A percentile compares a stretch with the other conserved stretches of the same genome.
Conservation (phyloP, 805 yeast genomes). For the Debaryomyces castellii region DNA sequence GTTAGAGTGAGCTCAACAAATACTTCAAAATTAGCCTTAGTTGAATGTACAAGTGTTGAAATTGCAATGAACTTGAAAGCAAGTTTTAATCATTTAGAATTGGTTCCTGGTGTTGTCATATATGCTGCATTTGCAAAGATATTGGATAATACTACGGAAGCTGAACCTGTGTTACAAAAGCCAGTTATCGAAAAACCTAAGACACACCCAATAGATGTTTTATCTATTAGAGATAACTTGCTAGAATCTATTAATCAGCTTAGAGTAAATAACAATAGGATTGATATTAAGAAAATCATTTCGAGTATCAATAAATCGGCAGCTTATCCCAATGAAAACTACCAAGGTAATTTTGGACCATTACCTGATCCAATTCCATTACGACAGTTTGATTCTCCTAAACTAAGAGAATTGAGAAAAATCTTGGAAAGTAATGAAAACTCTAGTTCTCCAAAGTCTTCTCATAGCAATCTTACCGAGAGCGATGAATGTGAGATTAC, state of each 20-base stretch:
- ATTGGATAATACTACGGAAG: constrained; percentile 22
- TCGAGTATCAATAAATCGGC: constrained; percentile 43
- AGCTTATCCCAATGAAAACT: constrained; percentile 42
- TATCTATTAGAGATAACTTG: constrained; percentile 20
- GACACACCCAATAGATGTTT: constrained; percentile 21
- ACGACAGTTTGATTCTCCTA: constrained; percentile 84
- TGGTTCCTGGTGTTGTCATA: constrained; percentile 75
- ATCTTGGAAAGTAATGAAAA: constrained; percentile 35
- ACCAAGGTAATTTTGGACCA: constrained; percentile 63
- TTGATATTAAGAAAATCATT: constrained; percentile 39
- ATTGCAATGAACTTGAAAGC: constrained; percentile 79
- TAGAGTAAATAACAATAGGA: constrained; percentile 11
- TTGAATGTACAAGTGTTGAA: constrained; percentile 71
- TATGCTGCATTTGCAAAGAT: constrained; percentile 84
- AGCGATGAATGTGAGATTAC: constrained; percentile 8
- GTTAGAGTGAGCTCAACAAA: constrained; percentile 19
- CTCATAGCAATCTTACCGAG: neutral
- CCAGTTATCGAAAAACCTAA: constrained; percentile 8
- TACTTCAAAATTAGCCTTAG: constrained; percentile 39
- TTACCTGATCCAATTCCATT: constrained; percentile 69
- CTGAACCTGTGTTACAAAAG: constrained; percentile 1
- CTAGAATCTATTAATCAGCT: constrained; percentile 16
- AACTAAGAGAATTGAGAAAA: constrained; percentile 82
- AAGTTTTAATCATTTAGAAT: constrained; percentile 76
- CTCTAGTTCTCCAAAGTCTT: constrained; percentile 5